Conservation (phyloP, 352 stramenopile species). For the Phytophthora sojae region DNA sequence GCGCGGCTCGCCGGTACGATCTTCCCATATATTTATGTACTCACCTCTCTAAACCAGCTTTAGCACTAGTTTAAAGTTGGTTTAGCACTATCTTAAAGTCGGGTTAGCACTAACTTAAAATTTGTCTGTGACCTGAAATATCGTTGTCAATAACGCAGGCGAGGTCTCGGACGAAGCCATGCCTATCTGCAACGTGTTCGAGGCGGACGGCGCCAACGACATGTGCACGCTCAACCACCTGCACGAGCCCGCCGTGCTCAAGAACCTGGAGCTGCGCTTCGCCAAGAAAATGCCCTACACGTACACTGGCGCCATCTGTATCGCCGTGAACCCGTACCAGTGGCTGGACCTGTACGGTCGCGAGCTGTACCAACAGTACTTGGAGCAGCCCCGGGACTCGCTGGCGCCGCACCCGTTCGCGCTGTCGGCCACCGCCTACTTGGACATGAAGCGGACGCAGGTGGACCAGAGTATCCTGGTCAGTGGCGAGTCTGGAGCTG, state of each 20-base stretch:
- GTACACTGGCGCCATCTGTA: conserved; percentile 85
- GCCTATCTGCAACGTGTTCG: conserved; percentile 87
- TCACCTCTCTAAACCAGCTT: neutral
- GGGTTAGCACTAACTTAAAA: conserved; percentile 4
- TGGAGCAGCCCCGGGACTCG: conserved; percentile 60
- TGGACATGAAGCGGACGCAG: conserved; percentile 74
- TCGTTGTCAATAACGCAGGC: conserved; percentile 18
- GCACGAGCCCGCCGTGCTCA: conserved; percentile 78
- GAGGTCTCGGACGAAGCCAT: conserved; percentile 82
- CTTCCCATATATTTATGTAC: neutral
- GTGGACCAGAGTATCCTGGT: conserved; percentile 91
- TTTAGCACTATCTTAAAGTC: neutral
- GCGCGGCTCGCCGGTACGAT: conserved; percentile 48
- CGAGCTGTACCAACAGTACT: conserved; percentile 71
- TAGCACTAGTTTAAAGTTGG: neutral
- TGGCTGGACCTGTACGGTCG: conserved; percentile 82
- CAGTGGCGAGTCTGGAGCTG: conserved; percentile 87
- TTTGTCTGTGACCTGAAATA: neutral
- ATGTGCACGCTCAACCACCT: conserved; percentile 87
- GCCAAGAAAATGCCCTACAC: conserved; percentile 78
- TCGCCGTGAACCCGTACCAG: conserved; percentile 85
- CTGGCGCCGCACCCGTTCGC: conserved; percentile 76
- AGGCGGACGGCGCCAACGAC: conserved; percentile 67
- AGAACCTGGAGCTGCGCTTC: conserved; percentile 82
- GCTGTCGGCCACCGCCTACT: conserved; percentile 71